These are phyloP conservation scores for Hyaloscypha finlandica DNA, from an alignment of 495 filamentous ascomycete genomes.

Conservation along the genomic window DNA sequence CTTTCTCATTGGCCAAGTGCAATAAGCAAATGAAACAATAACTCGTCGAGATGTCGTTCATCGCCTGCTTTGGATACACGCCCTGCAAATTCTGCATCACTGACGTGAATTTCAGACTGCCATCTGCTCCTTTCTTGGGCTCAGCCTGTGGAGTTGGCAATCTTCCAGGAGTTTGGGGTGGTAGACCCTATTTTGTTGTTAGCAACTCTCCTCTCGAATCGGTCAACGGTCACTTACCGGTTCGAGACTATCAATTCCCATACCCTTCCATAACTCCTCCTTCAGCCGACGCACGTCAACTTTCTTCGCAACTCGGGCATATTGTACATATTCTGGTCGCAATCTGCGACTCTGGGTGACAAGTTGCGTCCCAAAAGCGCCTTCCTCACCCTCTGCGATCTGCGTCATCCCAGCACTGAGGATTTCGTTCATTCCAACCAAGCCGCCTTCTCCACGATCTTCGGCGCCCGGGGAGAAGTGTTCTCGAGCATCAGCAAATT, in stretches of 20 bases:
- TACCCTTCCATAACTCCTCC: slow-evolving; percentile 92
- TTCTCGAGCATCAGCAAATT: slow-evolving; percentile 90
- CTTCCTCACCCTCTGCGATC: slow-evolving; percentile 42
- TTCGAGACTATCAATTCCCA: slow-evolving; percentile 60
- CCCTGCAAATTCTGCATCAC: slow-evolving; percentile 86
- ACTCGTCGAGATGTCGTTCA: slow-evolving; percentile 94
- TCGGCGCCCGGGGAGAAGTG: slow-evolving; percentile 74
- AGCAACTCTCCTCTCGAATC: neutral
- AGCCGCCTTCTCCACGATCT: slow-evolving; percentile 49
- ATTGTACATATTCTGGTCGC: slow-evolving; percentile 94
- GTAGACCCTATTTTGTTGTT: slow-evolving; percentile 29
- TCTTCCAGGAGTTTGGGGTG: slow-evolving; percentile 26
- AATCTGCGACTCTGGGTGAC: slow-evolving; percentile 85
- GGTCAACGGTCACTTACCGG: slow-evolving; percentile 38
- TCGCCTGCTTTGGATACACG: slow-evolving; percentile 79
- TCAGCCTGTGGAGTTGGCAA: slow-evolving; percentile 37
- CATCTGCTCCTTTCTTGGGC: slow-evolving; percentile 32
- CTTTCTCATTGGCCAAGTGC: slow-evolving; percentile 97
- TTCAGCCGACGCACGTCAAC: slow-evolving; percentile 96
- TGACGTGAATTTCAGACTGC: slow-evolving; percentile 77
- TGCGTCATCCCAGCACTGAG: slow-evolving; percentile 45
- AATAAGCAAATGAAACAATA: slow-evolving; percentile 97
- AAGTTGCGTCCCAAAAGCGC: slow-evolving; percentile 86
- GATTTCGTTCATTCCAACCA: slow-evolving; percentile 47
- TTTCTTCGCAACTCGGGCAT: slow-evolving; percentile 95